These are phyloP conservation scores for Wallacemonas sp. DNA, from an alignment of 208 protist genomes.

Conservation along the genomic window DNA sequence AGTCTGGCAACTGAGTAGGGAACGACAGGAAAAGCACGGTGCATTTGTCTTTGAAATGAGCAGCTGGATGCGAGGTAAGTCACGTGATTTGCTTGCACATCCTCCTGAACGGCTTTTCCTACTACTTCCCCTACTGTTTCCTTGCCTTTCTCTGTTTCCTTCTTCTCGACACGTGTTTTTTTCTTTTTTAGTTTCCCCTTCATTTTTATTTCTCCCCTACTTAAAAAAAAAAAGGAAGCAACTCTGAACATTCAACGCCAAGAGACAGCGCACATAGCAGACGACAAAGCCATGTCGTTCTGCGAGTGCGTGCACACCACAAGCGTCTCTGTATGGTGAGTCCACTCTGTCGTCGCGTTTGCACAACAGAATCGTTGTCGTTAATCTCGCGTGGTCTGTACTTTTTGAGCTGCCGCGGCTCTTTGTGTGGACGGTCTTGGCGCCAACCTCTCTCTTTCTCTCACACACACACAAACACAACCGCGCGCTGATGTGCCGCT, in stretches of 20 bases:
- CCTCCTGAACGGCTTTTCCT: background rate
- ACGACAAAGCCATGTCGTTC: background rate
- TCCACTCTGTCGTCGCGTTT: no score
- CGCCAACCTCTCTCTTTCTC: no score
- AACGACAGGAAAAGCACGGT: slow-evolving; percentile 22
- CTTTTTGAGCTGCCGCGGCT: no score
- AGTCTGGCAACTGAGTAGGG: background rate
- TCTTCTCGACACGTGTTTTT: slow-evolving; percentile 13
- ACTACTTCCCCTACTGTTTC: background rate
- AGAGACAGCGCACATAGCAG: background rate
- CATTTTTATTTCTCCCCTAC: slow-evolving; percentile 14
- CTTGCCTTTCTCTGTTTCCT: background rate
- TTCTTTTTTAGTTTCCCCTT: slow-evolving; percentile 3
- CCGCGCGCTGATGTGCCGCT: no score
- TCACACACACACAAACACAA: no score
- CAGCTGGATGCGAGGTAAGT: background rate
- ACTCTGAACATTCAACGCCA: background rate
- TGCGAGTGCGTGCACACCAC: background rate
- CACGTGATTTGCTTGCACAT: background rate
- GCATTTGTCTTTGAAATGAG: background rate
- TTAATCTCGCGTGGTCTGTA: no score
- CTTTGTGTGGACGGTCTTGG: no score
- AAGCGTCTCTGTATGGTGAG: no score
- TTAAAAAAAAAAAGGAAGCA: slow-evolving; percentile 4
- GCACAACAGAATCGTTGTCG: no score